A percentile compares a stretch with the other conserved stretches of the same genome.
phyloP scores from a whole-genome alignment of 441 rosid species.

The Populus hybrid region DNA sequence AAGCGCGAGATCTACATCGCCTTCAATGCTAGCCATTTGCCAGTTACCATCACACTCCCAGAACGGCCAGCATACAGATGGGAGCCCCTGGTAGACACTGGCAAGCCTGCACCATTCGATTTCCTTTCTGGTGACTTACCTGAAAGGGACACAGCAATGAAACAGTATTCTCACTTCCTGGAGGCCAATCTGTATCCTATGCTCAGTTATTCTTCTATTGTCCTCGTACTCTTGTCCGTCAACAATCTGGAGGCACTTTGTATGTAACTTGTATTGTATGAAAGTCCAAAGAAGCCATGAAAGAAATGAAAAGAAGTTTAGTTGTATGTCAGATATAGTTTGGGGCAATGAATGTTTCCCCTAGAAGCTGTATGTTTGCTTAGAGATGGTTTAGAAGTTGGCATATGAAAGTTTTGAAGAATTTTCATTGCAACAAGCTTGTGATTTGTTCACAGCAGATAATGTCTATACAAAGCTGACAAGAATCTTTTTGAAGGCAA shows the following conservation, averaged over 20 bases:
- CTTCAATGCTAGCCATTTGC: constrained; percentile 76
- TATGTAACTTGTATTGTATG: neutral
- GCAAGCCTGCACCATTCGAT: constrained; percentile 76
- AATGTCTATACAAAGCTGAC: neutral
- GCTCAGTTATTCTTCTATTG: constrained; percentile 84
- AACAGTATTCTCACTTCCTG: constrained; percentile 71
- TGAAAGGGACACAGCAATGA: constrained; percentile 51
- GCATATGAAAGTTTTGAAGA: too few species aligned
- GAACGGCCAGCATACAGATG: constrained; percentile 76
- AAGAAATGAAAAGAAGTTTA: neutral
- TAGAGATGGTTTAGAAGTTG: too few species aligned
- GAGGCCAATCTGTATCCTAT: constrained; percentile 80
- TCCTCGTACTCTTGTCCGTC: constrained; percentile 52
- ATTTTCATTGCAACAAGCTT: neutral
- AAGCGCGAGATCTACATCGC: constrained; percentile 81
- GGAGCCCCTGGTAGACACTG: constrained; percentile 89
- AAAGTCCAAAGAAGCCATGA: neutral
- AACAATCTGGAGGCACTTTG: constrained; percentile 5
- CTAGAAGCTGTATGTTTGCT: neutral
- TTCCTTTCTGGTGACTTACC: constrained; percentile 59
- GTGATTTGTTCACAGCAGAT: neutral
- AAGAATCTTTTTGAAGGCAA: neutral
- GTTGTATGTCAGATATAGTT: neutral
- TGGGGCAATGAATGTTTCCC: too few species aligned
- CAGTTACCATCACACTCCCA: constrained; percentile 59